These are phyloP conservation scores for Backusella luteola DNA, from an alignment of 192 early-diverging fungal genomes.

Conservation along the genomic window DNA sequence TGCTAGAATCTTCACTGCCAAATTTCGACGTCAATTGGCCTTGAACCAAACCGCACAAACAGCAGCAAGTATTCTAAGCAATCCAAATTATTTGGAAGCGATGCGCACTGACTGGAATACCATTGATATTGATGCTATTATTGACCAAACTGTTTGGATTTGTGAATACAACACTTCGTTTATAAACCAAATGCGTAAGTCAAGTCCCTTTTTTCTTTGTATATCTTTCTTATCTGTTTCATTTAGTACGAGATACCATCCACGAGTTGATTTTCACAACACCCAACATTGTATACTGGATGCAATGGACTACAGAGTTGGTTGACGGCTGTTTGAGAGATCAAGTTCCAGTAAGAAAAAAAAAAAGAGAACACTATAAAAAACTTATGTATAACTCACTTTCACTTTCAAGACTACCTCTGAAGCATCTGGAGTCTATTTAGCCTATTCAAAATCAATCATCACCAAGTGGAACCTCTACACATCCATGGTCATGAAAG, in stretches of 20 bases:
- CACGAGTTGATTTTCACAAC: constrained; percentile 28
- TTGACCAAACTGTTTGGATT: constrained; percentile 48
- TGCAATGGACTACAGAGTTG: constrained; percentile 36
- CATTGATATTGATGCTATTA: constrained; percentile 43
- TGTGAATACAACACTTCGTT: constrained; percentile 45
- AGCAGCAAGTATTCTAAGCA: constrained; percentile 35
- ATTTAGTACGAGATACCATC: constrained; percentile 35
- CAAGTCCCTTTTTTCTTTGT: background rate
- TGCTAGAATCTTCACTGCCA: constrained; percentile 44
- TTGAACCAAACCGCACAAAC: constrained; percentile 46
- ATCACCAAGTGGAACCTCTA: constrained; percentile 51
- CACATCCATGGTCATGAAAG: constrained; percentile 37
- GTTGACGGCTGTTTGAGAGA: constrained; percentile 36
- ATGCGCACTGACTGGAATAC: constrained; percentile 44
- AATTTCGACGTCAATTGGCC: constrained; percentile 43
- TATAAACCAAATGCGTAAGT: constrained; percentile 38
- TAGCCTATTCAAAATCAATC: constrained; percentile 44
- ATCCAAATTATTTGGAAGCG: constrained; percentile 23
- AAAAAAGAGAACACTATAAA: background rate
- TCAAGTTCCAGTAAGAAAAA: background rate
- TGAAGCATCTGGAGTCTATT: constrained; percentile 35
- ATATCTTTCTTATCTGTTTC: background rate
- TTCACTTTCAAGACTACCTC: background rate
- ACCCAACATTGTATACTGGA: constrained; percentile 40
- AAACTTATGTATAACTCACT: background rate